Conservation (phyloP, 345 rosid species). For the Eucalyptus grandis region DNA sequence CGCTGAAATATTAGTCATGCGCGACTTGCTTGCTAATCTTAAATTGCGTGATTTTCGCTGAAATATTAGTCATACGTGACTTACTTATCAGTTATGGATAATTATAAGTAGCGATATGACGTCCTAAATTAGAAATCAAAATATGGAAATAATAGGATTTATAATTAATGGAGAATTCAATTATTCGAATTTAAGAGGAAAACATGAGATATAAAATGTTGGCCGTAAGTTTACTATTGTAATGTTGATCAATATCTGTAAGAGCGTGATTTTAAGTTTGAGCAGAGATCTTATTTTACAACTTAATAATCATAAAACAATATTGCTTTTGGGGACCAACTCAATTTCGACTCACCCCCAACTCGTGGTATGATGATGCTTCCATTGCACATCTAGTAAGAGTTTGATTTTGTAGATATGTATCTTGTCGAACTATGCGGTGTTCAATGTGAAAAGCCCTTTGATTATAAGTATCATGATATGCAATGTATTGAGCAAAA, state of each 20-base stretch:
- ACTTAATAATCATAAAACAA: not conserved
- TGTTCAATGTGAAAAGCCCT: not conserved
- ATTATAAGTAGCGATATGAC: accelerated
- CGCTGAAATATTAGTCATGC: not conserved
- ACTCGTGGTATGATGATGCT: not conserved
- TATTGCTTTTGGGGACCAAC: not conserved
- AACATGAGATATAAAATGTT: not conserved
- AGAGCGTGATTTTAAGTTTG: not conserved
- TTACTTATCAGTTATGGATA: accelerated
- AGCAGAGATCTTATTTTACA: accelerated
- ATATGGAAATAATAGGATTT: accelerated
- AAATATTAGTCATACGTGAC: accelerated
- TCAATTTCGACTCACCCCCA: not conserved
- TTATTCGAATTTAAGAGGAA: not conserved
- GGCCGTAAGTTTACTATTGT: accelerated
- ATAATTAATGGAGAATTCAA: accelerated
- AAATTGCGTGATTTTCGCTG: not conserved
- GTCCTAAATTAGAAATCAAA: not conserved
- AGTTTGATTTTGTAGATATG: not conserved
- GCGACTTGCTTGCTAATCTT: not conserved
- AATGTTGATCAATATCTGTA: accelerated
- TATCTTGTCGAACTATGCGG: accelerated
- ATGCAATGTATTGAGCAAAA: not conserved
- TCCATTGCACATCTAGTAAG: not conserved
- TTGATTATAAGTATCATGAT: not conserved